Evolutionary conservation across 495 filamentous ascomycete genomes (phyloP), one percentile per base, ranked within the genome.

Genomic region (Daldinia decipiens): DNA sequence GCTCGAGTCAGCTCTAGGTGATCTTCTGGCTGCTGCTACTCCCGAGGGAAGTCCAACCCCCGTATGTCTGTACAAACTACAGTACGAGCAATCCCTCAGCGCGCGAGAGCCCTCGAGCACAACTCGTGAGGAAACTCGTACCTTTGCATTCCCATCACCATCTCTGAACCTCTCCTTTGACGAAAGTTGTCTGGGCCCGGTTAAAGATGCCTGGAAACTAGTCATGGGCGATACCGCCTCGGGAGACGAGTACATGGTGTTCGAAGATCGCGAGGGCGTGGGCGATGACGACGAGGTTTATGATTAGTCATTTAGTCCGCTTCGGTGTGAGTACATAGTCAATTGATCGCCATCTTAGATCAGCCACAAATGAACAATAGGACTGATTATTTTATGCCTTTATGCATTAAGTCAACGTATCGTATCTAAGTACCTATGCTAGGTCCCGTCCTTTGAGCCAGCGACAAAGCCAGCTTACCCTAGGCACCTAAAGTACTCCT

Each of bases 81-180:
- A 62, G 51, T 32, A 76, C 38, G 67, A 72, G 50, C 55, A 74
- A 60, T 64, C 75, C 26, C 59, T 66, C 19, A 58, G 65, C 26
- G 39, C 52, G 31, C 62, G 62, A 21, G 11, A 74, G 65, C 40
- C 68, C 74, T 19, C 74, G 78, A 39, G 75, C 77, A 67, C 40
- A 51, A 45, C 65, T 5, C 62, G 36, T 32, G 71, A 60, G 43
- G 56, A 29, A 19, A 68, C 63, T 51, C 58, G 58, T 27, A 74
- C 79, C 2, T 76, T 88, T 13, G 68, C 67, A 32, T 75, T 94
- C 53, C 86, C 88, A 21, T 79, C 86, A 4, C 74, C 87, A 0
- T 82, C 85, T 40, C 80, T 88, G 31, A 88, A 89, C 61, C 82
- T 94, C 15, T 84, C 88, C 19, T 90, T 94, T 71, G 88, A 93